Percentiles rank a stretch among this genome's conserved stretches.
These are phyloP conservation scores for Rosa persica DNA, from an alignment of 306 rosid species.

Conservation along the genomic window DNA sequence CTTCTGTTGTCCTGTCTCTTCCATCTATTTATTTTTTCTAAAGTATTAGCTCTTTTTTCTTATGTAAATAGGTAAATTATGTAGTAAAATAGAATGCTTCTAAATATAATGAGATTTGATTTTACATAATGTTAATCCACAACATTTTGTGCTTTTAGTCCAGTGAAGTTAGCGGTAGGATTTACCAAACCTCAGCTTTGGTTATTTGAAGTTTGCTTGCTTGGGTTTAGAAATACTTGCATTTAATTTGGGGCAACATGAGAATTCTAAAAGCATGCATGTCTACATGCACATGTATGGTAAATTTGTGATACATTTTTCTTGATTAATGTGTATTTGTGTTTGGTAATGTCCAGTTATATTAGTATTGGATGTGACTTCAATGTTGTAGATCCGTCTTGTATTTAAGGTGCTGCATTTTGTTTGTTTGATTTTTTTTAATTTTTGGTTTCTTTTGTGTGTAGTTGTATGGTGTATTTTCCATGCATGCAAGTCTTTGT, in stretches of 20 bases:
- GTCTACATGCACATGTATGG: background rate
- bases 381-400: background rate
- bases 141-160: background rate
- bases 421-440: background rate
- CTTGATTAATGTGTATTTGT: background rate
- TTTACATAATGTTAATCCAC: background rate
- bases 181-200: no score
- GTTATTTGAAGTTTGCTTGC: background rate
- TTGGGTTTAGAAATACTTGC: background rate
- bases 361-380: background rate
- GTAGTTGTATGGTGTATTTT: no score
- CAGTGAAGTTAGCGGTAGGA: no score
- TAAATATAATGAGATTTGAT: background rate
- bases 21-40: background rate
- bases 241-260: background rate
- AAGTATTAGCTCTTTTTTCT: background rate
- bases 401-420: background rate
- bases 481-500: no score
- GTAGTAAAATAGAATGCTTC: background rate
- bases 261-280: background rate
- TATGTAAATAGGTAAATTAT: background rate
- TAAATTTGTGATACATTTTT: background rate
- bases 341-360: background rate
- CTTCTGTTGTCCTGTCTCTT: constrained; percentile 10
- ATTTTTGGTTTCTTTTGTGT: background rate